Conservation (phyloP, 768 basidiomycete genomes). For the Lactarius akahatsu region DNA sequence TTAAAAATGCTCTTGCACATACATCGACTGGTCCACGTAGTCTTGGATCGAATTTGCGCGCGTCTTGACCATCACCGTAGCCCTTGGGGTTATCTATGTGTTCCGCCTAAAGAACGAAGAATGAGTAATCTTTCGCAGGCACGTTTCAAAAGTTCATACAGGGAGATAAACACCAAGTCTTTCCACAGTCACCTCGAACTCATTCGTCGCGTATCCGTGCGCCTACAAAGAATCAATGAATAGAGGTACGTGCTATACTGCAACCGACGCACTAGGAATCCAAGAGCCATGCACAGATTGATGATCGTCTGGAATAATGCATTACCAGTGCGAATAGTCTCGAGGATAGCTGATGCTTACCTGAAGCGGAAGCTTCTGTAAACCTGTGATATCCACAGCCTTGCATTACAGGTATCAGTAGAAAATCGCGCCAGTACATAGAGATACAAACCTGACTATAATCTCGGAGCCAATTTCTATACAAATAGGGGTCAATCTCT, state of each 20-base stretch:
- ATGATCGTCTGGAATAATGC: constrained; percentile 63
- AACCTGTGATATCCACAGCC: constrained; percentile 80
- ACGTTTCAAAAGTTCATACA: constrained; percentile 39
- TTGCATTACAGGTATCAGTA: constrained; percentile 32
- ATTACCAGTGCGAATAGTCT: not conserved
- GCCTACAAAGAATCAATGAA: constrained; percentile 43
- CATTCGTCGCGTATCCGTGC: constrained; percentile 75
- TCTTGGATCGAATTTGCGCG: constrained; percentile 69
- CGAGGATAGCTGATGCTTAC: constrained; percentile 37
- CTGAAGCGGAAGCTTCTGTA: constrained; percentile 70
- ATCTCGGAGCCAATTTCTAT: constrained; percentile 84
- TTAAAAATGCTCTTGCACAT: constrained; percentile 20
- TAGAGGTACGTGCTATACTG: not conserved
- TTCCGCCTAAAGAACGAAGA: constrained; percentile 50
- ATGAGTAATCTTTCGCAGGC: not conserved
- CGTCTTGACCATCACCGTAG: constrained; percentile 82
- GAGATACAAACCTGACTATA: constrained; percentile 61
- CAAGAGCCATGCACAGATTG: constrained; percentile 86
- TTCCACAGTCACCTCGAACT: constrained; percentile 84
- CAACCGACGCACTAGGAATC: constrained; percentile 64
- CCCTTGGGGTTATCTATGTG: constrained; percentile 95
- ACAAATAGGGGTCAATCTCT: constrained; percentile 3
- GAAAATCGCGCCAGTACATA: not conserved
- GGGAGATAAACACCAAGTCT: constrained; percentile 85
- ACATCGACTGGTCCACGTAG: constrained; percentile 84